These are phyloP conservation scores for Dichotomopilus funicola DNA, from an alignment of 2,329 filamentous ascomycete species.

Conservation along the genomic window DNA sequence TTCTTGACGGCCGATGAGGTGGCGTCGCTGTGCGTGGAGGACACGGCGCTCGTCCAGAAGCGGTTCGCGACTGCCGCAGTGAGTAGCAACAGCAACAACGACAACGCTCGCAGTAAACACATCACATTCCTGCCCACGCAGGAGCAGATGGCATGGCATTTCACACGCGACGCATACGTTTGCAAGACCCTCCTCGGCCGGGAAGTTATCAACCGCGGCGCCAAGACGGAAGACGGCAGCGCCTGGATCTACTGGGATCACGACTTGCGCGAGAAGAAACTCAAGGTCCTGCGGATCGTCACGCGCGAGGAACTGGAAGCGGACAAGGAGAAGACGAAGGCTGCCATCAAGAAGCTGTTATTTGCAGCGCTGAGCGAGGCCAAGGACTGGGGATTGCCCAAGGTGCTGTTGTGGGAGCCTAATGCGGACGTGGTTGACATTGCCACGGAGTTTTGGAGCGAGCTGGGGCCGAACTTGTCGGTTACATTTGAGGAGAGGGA, in stretches of 20 bases:
- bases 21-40: slow-evolving; percentile 21
- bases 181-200: slow-evolving; percentile 20
- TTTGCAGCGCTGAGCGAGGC: slow-evolving; percentile 31
- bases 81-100: neutral
- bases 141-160: slow-evolving; percentile 29
- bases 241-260: slow-evolving; percentile 33
- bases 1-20: slow-evolving; percentile 23
- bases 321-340: slow-evolving; percentile 13
- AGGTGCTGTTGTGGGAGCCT: slow-evolving; percentile 34
- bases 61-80: slow-evolving; percentile 20
- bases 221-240: slow-evolving; percentile 24
- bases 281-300: slow-evolving; percentile 27
- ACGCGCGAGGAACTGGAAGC: slow-evolving; percentile 18
- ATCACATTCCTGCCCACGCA: slow-evolving; percentile 29
- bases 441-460: slow-evolving; percentile 28
- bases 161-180: slow-evolving; percentile 27
- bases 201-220: slow-evolving; percentile 19
- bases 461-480: slow-evolving; percentile 30
- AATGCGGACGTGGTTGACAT: slow-evolving; percentile 22
- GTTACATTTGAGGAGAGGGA: slow-evolving; percentile 27
- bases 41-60: slow-evolving; percentile 23
- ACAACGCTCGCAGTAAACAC: slow-evolving; percentile 18
- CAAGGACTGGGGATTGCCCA: slow-evolving; percentile 25
- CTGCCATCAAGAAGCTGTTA: slow-evolving; percentile 25
- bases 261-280: slow-evolving; percentile 29